Percentiles rank a stretch among this genome's conserved stretches.
phyloP scores from a whole-genome alignment of 2,329 filamentous ascomycete genomes.

The Phialemonium atrogriseum region DNA sequence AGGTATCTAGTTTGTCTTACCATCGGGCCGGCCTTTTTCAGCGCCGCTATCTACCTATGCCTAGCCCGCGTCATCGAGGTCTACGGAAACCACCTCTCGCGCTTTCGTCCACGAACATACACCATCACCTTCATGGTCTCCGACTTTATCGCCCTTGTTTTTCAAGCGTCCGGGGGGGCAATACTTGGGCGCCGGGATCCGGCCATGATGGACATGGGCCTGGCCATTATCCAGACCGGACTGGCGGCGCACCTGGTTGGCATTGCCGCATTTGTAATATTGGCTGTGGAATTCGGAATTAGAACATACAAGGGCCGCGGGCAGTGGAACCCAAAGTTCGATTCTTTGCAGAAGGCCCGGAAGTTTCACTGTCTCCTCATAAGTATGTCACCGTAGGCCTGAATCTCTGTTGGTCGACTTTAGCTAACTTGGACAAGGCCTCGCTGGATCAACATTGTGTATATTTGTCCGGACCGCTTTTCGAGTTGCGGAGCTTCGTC shows the following conservation, averaged over 20 bases:
- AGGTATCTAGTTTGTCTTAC: conserved; percentile 22
- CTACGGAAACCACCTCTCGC: conserved; percentile 8
- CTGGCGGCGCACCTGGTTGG: no score
- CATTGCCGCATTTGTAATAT: no score
- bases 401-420: no score
- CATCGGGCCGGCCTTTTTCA: conserved; percentile 46
- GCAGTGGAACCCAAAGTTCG: no score
- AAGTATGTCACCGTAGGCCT: no score
- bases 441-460: conserved; percentile 21
- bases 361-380: no score
- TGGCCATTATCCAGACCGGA: conserved; percentile 27
- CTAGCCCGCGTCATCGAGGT: conserved; percentile 40
- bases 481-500: conserved; percentile 44
- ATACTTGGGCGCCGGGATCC: no score
- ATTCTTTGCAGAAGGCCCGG: no score
- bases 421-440: conserved; percentile 28
- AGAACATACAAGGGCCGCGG: no score
- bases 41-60: conserved; percentile 46
- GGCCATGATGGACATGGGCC: conserved; percentile 14
- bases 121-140: conserved; percentile 24
- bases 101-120: conserved; percentile 11
- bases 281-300: no score
- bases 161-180: conserved; percentile 36
- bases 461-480: conserved; percentile 48
- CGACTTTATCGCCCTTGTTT: conserved; percentile 33